Evolutionary conservation across 1,284 basidiomycete genomes (phyloP).

Genomic region (Peniophora sp.): DNA sequence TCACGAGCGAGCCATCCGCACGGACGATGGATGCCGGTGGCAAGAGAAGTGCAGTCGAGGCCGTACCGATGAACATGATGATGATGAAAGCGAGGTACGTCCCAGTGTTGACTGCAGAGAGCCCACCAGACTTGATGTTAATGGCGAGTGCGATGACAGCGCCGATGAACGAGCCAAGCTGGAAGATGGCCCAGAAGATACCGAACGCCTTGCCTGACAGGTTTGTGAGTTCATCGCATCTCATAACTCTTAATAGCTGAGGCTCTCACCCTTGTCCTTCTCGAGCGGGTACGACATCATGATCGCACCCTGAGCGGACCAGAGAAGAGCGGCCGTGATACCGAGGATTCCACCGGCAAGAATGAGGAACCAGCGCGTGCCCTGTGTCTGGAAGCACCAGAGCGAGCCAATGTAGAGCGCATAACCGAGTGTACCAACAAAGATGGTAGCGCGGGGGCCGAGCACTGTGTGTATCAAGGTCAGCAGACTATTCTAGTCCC

Average conservation of each 20-base stretch:
- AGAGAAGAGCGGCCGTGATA: conserved; percentile 50
- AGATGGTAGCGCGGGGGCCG: conserved; percentile 38
- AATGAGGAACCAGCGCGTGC: conserved; percentile 37
- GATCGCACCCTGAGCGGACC: conserved; percentile 49
- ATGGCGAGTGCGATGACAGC: conserved; percentile 40
- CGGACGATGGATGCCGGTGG: conserved; percentile 31
- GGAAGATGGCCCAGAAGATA: conserved; percentile 51
- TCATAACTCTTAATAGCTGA: too few species aligned
- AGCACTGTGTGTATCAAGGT: conserved; percentile 22
- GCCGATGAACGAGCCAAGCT: conserved; percentile 43
- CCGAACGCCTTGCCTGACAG: conserved; percentile 22
- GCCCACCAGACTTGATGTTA: conserved; percentile 24
- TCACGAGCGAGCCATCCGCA: conserved; percentile 30
- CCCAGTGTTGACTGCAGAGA: conserved; percentile 26
- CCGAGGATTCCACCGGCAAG: conserved; percentile 50
- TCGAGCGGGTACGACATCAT: conserved; percentile 45
- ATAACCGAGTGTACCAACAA: conserved; percentile 38
- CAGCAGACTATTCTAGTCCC: background rate
- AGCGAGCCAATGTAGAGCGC: conserved; percentile 40
- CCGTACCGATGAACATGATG: conserved; percentile 31
- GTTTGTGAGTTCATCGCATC: too few species aligned
- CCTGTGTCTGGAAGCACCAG: conserved; percentile 31
- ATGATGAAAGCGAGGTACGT: conserved; percentile 36
- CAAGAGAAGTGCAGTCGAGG: conserved; percentile 27
- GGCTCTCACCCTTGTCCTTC: conserved; percentile 8